Evolutionary conservation across 2,329 filamentous ascomycete genomes (phyloP).

Genomic region (Drechslera avenae): DNA sequence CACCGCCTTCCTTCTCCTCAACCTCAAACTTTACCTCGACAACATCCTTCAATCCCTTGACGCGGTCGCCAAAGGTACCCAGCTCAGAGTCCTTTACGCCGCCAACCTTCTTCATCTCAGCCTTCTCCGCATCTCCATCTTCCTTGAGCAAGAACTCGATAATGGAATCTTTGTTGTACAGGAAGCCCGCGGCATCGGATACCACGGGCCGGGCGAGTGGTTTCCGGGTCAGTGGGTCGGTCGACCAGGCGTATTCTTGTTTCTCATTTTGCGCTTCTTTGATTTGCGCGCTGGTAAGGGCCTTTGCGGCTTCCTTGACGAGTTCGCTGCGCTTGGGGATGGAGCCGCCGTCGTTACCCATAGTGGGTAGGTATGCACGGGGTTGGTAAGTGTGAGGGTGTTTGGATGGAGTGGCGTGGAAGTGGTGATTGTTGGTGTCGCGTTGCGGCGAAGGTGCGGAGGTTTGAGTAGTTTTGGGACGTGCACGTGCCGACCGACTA

Average conservation of each 20-base stretch:
- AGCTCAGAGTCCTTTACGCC: constrained; percentile 55
- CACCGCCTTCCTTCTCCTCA: constrained; percentile 48
- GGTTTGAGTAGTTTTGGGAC: constrained; percentile 23
- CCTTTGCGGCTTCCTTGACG: constrained; percentile 87
- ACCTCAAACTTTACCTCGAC: constrained; percentile 80
- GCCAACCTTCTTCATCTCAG: constrained; percentile 55
- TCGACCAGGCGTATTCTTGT: constrained; percentile 83
- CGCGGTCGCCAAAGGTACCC: constrained; percentile 61
- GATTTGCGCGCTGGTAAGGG: constrained; percentile 79
- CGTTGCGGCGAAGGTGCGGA: constrained; percentile 30
- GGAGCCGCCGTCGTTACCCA: constrained; percentile 97
- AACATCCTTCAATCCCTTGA: constrained; percentile 83
- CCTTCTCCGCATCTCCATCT: constrained; percentile 62
- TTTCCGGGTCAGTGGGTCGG: constrained; percentile 83
- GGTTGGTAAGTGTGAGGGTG: neutral
- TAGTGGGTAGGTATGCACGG: constrained; percentile 47
- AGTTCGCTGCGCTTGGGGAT: constrained; percentile 96
- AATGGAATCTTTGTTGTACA: constrained; percentile 95
- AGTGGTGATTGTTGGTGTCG: constrained; percentile 3
- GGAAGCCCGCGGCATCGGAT: constrained; percentile 78
- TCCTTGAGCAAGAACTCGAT: constrained; percentile 69
- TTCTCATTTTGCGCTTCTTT: constrained; percentile 88
- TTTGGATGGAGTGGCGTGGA: neutral
- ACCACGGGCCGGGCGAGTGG: constrained; percentile 76
- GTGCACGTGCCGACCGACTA: constrained; percentile 13